These are phyloP conservation scores for Ogataea saltuana DNA, from an alignment of 805 yeast genomes.

Conservation along the genomic window DNA sequence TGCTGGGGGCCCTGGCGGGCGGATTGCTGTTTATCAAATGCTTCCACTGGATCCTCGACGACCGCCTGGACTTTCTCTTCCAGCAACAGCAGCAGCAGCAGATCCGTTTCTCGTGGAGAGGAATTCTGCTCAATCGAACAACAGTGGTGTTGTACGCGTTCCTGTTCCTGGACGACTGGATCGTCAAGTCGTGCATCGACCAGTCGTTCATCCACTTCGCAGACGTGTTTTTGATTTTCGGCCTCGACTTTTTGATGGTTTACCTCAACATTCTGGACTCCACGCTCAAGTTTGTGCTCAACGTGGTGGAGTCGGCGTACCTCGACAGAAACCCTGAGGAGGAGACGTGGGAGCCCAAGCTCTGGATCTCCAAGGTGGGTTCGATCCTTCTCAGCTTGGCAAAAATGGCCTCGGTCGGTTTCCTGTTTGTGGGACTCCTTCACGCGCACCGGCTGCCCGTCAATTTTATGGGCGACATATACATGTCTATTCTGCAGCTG, in stretches of 20 bases:
- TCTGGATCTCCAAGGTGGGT: constrained; percentile 55
- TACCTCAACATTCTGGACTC: constrained; percentile 53
- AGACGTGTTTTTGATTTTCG: constrained; percentile 63
- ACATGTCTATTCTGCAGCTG: constrained; percentile 29
- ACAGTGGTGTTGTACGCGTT: constrained; percentile 47
- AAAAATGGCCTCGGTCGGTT: constrained; percentile 48
- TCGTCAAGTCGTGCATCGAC: constrained; percentile 58
- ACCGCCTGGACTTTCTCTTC: constrained; percentile 48
- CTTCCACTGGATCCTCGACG: constrained; percentile 71
- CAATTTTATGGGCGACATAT: constrained; percentile 34
- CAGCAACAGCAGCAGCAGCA: constrained; percentile 36
- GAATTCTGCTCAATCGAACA: constrained; percentile 38
- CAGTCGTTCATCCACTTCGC: constrained; percentile 54
- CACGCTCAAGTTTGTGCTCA: constrained; percentile 48
- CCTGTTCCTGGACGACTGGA: constrained; percentile 48
- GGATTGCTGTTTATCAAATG: constrained; percentile 56
- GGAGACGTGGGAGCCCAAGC: constrained; percentile 77
- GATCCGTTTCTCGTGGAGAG: constrained; percentile 7
- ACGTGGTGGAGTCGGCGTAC: constrained; percentile 56
- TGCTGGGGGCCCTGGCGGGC: constrained; percentile 39
- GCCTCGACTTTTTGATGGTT: constrained; percentile 72
- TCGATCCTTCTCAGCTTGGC: constrained; percentile 52
- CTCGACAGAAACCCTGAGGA: constrained; percentile 44
- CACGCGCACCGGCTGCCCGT: constrained; percentile 36
- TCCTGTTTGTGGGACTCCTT: constrained; percentile 47